phyloP scores from a whole-genome alignment of 192 early-diverging fungal species.

The Oehlia diaphana region DNA sequence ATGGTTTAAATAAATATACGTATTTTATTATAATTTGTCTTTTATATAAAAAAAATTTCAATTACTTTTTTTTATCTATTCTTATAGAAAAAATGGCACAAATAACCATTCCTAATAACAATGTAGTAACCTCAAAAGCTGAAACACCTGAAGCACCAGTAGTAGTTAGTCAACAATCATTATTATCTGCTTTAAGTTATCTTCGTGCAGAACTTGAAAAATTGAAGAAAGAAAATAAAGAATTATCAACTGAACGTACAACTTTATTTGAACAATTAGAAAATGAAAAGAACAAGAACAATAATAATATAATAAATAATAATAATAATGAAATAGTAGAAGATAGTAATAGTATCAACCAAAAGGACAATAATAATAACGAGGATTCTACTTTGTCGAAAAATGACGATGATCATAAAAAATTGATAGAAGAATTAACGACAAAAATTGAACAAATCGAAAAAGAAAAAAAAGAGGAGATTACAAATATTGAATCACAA shows the following conservation, averaged over 20 bases:
- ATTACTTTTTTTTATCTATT: too few relatives aligned
- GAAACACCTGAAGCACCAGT: background rate
- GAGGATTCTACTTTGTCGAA: background rate
- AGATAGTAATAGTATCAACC: background rate
- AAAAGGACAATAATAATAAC: background rate
- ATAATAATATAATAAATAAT: background rate
- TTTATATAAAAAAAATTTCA: too few relatives aligned
- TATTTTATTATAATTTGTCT: too few relatives aligned
- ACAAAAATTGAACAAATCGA: background rate
- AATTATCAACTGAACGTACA: conserved; percentile 4
- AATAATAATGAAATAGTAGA: background rate
- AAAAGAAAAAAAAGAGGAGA: conserved; percentile 8
- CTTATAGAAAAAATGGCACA: too few relatives aligned
- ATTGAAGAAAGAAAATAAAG: conserved; percentile 28
- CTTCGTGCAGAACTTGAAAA: conserved; percentile 24
- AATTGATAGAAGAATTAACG: conserved; percentile 8
- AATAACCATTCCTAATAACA: too few relatives aligned
- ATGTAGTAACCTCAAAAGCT: conserved; percentile 2
- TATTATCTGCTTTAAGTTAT: conserved; percentile 11
- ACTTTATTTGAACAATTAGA: conserved; percentile 24
- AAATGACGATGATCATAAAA: background rate
- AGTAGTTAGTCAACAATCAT: conserved; percentile 18
- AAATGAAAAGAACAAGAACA: conserved; percentile 5
- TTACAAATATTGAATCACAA: conserved; percentile 8
- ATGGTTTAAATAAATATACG: too few relatives aligned